Conservation (phyloP, 495 filamentous ascomycete genomes). For the Neurospora terricola region DNA sequence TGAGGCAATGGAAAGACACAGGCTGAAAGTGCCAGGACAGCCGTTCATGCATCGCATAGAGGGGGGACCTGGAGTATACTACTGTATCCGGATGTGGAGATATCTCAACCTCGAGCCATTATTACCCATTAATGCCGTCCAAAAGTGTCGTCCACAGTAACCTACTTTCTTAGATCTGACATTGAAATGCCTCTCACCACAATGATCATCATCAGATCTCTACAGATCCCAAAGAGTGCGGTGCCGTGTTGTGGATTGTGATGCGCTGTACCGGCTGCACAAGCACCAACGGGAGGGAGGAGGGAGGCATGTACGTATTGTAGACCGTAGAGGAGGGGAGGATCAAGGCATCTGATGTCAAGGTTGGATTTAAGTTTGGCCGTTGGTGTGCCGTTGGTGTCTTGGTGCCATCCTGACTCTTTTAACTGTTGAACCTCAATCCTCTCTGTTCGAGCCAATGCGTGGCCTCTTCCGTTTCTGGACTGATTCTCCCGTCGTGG, state of each 20-base stretch:
- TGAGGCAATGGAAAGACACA: background rate
- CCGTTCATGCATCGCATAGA: background rate
- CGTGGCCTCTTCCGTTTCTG: background rate
- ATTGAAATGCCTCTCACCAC: background rate
- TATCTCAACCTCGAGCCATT: background rate
- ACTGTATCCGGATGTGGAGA: background rate
- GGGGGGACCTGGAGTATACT: background rate
- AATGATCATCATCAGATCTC: background rate
- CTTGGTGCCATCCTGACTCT: background rate
- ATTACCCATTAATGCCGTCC: background rate
- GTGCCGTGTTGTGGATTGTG: background rate
- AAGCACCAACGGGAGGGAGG: background rate
- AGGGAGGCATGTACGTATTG: background rate
- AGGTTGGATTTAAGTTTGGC: background rate
- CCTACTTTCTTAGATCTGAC: background rate
- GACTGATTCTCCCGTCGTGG: background rate
- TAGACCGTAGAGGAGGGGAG: background rate
- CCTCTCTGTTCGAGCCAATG: background rate
- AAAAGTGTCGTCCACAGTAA: background rate
- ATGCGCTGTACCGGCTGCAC: background rate
- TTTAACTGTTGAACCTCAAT: background rate
- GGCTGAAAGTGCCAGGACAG: background rate
- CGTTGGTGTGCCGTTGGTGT: background rate
- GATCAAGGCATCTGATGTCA: background rate
- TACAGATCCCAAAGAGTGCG: background rate